phyloP scores from a whole-genome alignment of 2,329 filamentous ascomycete genomes.

The Aspergillus pseudoglaucus region DNA sequence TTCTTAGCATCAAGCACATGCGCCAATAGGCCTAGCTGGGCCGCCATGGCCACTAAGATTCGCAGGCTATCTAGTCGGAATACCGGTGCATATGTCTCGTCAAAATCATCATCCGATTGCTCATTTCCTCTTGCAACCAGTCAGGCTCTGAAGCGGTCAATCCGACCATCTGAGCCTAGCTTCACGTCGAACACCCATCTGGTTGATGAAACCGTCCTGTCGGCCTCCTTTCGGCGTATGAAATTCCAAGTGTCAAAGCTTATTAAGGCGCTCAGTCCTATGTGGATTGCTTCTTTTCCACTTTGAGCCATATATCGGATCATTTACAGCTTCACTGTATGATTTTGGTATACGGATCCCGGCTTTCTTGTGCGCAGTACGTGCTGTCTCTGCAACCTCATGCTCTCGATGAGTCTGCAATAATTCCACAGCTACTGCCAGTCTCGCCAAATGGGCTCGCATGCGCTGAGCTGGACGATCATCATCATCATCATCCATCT shows the following conservation, averaged over 20 bases:
- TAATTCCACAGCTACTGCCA: background rate
- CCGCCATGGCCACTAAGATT: background rate
- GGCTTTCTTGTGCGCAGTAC: background rate
- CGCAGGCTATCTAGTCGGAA: background rate
- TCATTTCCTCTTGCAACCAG: background rate
- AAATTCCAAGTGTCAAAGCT: background rate
- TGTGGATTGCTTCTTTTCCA: background rate
- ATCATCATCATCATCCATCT: background rate
- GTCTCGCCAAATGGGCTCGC: background rate
- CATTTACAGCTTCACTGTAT: background rate
- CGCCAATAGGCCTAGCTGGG: background rate
- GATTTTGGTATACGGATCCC: background rate
- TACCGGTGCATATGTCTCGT: too few relatives aligned
- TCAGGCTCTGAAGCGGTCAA: background rate
- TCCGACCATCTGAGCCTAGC: background rate
- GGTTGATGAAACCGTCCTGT: background rate
- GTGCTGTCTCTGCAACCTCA: background rate
- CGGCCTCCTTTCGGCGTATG: background rate
- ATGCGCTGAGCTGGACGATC: background rate
- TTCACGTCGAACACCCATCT: background rate
- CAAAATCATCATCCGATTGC: background rate
- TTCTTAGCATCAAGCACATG: background rate
- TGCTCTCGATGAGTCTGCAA: background rate
- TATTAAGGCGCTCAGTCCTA: background rate
- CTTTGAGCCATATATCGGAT: background rate